Conservation (phyloP, 2,329 filamentous ascomycete species). For the Trichoderma sp. region DNA sequence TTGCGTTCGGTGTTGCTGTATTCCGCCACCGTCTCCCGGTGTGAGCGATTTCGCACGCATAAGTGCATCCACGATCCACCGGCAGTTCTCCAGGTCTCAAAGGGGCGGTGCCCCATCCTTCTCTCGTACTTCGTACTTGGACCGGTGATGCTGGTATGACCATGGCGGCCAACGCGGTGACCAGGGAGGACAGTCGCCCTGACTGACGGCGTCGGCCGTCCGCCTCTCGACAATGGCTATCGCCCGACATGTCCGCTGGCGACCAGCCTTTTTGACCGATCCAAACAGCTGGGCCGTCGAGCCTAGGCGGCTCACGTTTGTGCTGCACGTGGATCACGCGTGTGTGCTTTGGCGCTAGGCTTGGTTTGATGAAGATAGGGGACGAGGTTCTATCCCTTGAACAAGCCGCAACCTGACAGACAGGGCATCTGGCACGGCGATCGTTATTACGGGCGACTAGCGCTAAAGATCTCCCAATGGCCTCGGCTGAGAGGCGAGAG, state of each 20-base stretch:
- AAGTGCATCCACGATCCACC: conserved; percentile 16
- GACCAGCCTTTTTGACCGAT: conserved; percentile 15
- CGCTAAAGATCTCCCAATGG: conserved; percentile 15
- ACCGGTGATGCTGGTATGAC: not conserved
- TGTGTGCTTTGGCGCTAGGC: conserved; percentile 14
- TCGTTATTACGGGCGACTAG: conserved; percentile 19
- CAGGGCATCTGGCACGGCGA: conserved; percentile 17
- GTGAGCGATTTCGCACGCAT: conserved; percentile 10
- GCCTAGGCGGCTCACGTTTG: conserved; percentile 11
- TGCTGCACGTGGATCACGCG: conserved; percentile 20
- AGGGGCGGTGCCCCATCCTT: not conserved
- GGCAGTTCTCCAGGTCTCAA: conserved; percentile 14
- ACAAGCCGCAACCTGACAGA: conserved; percentile 4
- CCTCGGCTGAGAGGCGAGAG: conserved; percentile 18
- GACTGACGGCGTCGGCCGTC: conserved; percentile 12
- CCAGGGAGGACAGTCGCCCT: not conserved
- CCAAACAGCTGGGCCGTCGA: conserved; percentile 18
- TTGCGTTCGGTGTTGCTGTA: conserved; percentile 1
- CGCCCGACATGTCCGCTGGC: conserved; percentile 13
- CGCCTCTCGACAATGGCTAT: conserved; percentile 5
- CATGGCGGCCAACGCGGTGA: conserved; percentile 12
- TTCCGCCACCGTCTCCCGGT: not conserved
- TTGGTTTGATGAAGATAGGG: conserved; percentile 19
- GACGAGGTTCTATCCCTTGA: conserved; percentile 9
- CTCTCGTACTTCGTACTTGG: not conserved